phyloP scores from a whole-genome alignment of 176 grass and related monocot genomes.

The Oryza punctata region DNA sequence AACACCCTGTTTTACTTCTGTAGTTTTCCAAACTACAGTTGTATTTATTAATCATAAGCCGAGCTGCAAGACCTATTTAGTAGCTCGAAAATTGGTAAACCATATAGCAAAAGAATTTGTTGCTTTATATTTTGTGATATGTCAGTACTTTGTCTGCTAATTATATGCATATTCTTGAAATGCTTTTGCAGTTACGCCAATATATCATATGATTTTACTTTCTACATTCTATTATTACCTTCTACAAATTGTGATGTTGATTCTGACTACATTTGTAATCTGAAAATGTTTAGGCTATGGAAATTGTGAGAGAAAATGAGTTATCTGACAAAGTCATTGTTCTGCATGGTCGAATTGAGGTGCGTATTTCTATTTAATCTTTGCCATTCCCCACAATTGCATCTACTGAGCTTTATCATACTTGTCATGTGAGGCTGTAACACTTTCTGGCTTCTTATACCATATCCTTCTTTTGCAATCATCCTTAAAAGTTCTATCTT shows the following conservation, averaged over 20 bases:
- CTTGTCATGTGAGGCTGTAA: not conserved
- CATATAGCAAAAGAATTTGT: not conserved
- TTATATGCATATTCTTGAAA: conserved; percentile 6
- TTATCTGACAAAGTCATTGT: conserved; percentile 90
- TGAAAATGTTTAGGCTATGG: conserved; percentile 70
- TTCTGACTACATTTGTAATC: conserved; percentile 30
- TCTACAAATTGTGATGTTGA: conserved; percentile 28
- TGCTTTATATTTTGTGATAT: not conserved
- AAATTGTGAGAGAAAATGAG: conserved; percentile 94
- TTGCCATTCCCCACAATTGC: conserved; percentile 27
- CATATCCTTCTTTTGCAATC: not conserved
- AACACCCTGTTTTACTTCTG: not conserved
- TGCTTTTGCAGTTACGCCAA: not conserved
- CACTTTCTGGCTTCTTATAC: not conserved
- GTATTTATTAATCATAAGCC: conserved; percentile 26
- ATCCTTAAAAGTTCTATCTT: conserved; percentile 15
- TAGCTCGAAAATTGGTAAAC: conserved; percentile 3
- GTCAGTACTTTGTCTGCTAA: not conserved
- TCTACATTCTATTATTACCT: conserved; percentile 24
- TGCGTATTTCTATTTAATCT: conserved; percentile 27
- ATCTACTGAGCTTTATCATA: conserved; percentile 20
- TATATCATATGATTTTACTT: not conserved
- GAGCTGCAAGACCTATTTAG: not conserved
- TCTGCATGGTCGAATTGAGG: conserved; percentile 92
- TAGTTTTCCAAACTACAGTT: conserved; percentile 19